Evolutionary conservation across 208 protist genomes (phyloP), one percentile per base, ranked within the genome.

Genomic region (Plasmodiophora brassicae): DNA sequence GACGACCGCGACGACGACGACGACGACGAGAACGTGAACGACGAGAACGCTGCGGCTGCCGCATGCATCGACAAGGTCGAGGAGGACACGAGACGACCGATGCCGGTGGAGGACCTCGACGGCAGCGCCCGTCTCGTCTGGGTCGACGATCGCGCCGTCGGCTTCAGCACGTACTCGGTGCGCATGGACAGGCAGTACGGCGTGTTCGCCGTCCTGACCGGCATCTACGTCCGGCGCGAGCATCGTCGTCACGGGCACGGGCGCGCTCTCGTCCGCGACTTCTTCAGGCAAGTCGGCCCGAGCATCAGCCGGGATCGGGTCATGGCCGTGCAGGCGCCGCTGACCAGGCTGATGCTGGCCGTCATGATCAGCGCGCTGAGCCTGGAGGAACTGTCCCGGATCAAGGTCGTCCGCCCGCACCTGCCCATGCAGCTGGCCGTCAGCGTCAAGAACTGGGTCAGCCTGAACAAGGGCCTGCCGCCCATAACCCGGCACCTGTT

Each of bases 371-470:
- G 5, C 5, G 41, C 32, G 10, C n/a, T 78, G 5, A 38, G 41
- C 5, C 20, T 38, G 41, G n/a, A 32, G 20, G 65, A 78, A 38
- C 5, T 78, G n/a, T 5, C 65, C 14, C 32, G n/a, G 20, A 78
- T 78, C 65, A 78, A 78, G 65, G 32, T n/a, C 41, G 65, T 78
- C 41, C 65, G n/a, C 20, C 32, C 65, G 20, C 5, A 78, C 20
- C 41, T n/a, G 32, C 65, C 65, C 10, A 44, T 78, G 65, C 5
- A n/a, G 5, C 65, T 38, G 20, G 32, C 65, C n/a, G 65, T 78
- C n/a, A 78, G 65, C n/a, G 65, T 78, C n/a, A 78, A 78, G 41
- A 78, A 38, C 65, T 78, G 65, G 65, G 65, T 38, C 14, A 44
- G 5, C 5, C 10, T 78, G n/a, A 32, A 78, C 65, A 78, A 32